These are phyloP conservation scores for Entomortierella chlamydospora DNA, from an alignment of 192 early-diverging fungal genomes.

Conservation along the genomic window DNA sequence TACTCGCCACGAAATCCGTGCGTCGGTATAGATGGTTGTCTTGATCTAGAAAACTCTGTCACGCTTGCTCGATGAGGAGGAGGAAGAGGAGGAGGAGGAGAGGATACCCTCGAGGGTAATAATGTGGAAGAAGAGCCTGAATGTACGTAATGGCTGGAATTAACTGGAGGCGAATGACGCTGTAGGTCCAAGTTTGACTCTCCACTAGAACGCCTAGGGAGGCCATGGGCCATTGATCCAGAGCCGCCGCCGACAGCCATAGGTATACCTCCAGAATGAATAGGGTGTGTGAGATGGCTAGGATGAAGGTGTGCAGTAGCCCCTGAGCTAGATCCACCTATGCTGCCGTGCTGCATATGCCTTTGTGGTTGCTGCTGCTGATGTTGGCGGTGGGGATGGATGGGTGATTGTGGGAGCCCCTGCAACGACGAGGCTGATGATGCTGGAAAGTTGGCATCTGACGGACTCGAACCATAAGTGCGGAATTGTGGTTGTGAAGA, in stretches of 20 bases:
- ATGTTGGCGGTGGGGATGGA: conserved; percentile 17
- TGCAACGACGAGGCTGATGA: not conserved
- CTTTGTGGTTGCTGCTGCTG: conserved; percentile 6
- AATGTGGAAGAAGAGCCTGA: not conserved
- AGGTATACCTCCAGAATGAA: not conserved
- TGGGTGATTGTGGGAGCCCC: conserved; percentile 1
- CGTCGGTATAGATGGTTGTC: conserved; percentile 25
- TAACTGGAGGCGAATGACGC: conserved; percentile 33
- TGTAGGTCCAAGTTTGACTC: conserved; percentile 30
- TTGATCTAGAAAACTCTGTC: conserved; percentile 28
- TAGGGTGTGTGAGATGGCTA: not conserved
- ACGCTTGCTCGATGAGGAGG: conserved; percentile 16
- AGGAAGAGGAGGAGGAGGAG: conserved; percentile 19
- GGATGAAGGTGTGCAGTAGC: not conserved
- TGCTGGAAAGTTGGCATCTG: conserved; percentile 14
- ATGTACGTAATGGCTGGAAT: conserved; percentile 16
- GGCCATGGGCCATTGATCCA: conserved; percentile 6
- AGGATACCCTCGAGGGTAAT: not conserved
- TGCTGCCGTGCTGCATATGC: conserved; percentile 10
- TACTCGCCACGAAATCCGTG: conserved; percentile 39
- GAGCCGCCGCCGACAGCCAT: not conserved
- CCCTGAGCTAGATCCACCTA: conserved; percentile 1
- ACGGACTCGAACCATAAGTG: conserved; percentile 14
- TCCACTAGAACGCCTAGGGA: conserved; percentile 22
- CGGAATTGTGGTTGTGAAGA: conserved; percentile 38